A percentile compares a stretch with the other conserved stretches of the same genome.
Conservation (phyloP, 2,329 filamentous ascomycete genomes). For the Claviceps cyperi region DNA sequence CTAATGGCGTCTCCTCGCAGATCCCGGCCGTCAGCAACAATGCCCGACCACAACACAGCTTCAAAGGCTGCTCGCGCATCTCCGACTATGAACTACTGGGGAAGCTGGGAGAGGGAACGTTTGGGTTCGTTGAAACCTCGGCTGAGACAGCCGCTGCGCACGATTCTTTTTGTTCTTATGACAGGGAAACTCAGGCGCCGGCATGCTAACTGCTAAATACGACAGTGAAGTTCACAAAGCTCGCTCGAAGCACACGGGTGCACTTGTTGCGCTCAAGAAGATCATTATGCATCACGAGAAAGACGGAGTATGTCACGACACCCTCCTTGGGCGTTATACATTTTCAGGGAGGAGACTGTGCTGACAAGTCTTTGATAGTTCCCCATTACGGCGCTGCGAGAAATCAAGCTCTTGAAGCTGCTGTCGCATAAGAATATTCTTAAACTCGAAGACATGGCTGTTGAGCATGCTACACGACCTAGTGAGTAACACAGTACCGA, state of each 20-base stretch:
- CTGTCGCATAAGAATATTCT: slow-evolving; percentile 85
- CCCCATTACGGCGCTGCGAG: slow-evolving; percentile 91
- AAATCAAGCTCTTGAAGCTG: slow-evolving; percentile 94
- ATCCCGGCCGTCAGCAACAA: slow-evolving; percentile 42
- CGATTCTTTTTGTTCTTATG: background rate
- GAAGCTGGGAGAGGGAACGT: slow-evolving; percentile 89
- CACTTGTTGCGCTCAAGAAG: slow-evolving; percentile 83
- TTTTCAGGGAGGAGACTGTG: background rate
- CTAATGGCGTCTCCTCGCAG: slow-evolving; percentile 34
- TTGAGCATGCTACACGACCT: slow-evolving; percentile 57
- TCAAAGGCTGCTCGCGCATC: slow-evolving; percentile 74
- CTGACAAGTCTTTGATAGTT: slow-evolving; percentile 38
- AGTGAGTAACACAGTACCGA: slow-evolving; percentile 24
- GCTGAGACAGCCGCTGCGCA: background rate
- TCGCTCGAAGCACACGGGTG: slow-evolving; percentile 57
- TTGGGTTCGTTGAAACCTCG: slow-evolving; percentile 47
- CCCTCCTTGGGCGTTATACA: background rate
- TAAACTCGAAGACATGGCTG: slow-evolving; percentile 85
- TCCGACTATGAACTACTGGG: slow-evolving; percentile 63
- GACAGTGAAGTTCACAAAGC: slow-evolving; percentile 80
- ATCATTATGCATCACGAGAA: slow-evolving; percentile 99
- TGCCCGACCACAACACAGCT: slow-evolving; percentile 44
- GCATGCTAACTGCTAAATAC: background rate
- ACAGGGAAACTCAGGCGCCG: background rate
- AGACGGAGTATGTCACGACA: slow-evolving; percentile 64